Evolutionary conservation across 441 rosid genomes (phyloP).

Genomic region (Populus hybrid): DNA sequence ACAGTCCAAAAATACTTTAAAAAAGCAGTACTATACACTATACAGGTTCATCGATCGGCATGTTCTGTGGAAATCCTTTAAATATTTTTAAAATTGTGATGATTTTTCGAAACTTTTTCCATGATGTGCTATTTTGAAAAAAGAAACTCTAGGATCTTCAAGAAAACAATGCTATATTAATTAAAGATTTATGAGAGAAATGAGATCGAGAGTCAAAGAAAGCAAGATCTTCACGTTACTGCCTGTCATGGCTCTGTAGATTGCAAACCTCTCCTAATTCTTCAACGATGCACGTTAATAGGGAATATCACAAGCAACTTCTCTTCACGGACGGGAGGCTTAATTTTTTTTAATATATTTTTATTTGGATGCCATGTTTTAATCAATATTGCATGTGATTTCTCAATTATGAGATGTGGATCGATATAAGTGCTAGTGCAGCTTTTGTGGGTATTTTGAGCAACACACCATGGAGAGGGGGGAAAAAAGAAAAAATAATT

Average conservation of each 20-base stretch:
- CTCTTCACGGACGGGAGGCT: neutral
- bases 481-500: neutral
- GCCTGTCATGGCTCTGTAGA: neutral
- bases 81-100: too few species aligned
- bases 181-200: too few species aligned
- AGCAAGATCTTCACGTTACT: too few species aligned
- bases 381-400: slow-evolving; percentile 22
- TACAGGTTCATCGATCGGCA: neutral
- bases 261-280: neutral
- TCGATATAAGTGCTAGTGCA: slow-evolving; percentile 10
- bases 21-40: neutral
- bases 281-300: neutral
- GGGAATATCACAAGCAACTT: slow-evolving; percentile 8
- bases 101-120: too few species aligned
- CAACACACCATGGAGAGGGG: neutral
- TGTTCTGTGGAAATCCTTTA: neutral
- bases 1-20: too few species aligned
- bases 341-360: neutral
- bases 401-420: slow-evolving; percentile 31
- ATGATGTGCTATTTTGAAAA: neutral
- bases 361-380: neutral
- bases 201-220: too few species aligned
- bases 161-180: neutral
- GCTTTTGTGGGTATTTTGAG: slow-evolving; percentile 22
- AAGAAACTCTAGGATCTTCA: neutral